Evolutionary conservation across 768 basidiomycete genomes (phyloP).

Genomic region (Russula virescens): DNA sequence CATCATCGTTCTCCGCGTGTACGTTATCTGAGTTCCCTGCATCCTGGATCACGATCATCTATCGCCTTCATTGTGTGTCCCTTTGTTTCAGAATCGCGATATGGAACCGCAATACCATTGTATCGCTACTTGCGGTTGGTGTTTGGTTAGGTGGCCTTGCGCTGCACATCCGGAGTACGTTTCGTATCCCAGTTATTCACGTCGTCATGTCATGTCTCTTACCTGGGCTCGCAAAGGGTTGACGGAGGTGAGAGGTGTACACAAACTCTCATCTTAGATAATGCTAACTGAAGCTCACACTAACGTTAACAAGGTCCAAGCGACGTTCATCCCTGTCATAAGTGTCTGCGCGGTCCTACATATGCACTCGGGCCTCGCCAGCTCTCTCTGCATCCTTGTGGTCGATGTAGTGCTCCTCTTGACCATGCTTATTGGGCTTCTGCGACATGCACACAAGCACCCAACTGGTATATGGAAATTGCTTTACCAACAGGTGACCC

Average conservation of each 20-base stretch:
- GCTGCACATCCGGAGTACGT: slow-evolving; percentile 4
- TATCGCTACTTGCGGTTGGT: neutral
- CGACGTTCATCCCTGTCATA: neutral
- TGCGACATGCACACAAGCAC: neutral
- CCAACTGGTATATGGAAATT: slow-evolving; percentile 7
- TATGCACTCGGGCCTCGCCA: neutral
- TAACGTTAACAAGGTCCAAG: neutral
- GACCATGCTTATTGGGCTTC: neutral
- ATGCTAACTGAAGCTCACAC: neutral
- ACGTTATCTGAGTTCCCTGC: no score
- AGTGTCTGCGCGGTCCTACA: neutral
- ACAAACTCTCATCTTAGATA: neutral
- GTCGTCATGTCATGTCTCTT: neutral
- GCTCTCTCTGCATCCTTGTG: neutral
- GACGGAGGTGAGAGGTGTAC: neutral
- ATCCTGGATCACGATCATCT: no score
- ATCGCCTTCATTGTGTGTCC: no score
- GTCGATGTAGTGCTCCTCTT: slow-evolving; percentile 1
- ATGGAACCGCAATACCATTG: neutral
- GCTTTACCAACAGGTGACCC: slow-evolving; percentile 15
- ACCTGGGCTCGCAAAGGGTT: neutral
- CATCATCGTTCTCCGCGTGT: no score
- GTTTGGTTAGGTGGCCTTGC: neutral
- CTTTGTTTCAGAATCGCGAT: slow-evolving; percentile 10
- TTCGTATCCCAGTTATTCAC: neutral